These are phyloP conservation scores for Carpinus viminea DNA, from an alignment of 306 rosid genomes.

Conservation along the genomic window DNA sequence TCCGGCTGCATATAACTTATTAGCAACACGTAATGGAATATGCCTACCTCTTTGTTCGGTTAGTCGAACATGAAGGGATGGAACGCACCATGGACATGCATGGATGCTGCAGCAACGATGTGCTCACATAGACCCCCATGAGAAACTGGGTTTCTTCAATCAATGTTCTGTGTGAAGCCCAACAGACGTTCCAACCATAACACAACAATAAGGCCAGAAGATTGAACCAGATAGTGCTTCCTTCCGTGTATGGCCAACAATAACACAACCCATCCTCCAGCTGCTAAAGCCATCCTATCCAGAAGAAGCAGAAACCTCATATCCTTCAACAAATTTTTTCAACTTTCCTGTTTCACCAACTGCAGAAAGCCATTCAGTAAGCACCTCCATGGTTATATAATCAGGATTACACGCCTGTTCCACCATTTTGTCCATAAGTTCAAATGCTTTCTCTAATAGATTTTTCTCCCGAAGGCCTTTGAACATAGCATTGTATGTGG, in stretches of 20 bases:
- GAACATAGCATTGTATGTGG: constrained; percentile 66
- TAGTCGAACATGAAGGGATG: not conserved
- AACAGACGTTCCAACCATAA: not conserved
- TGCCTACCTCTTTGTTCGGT: not conserved
- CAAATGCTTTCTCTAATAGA: constrained; percentile 52
- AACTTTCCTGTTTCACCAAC: constrained; percentile 52
- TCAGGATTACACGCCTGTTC: constrained; percentile 67
- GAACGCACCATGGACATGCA: not conserved
- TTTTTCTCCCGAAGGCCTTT: constrained; percentile 51
- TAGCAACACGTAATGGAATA: not conserved
- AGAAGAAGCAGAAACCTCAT: constrained; percentile 35
- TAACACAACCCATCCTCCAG: not conserved
- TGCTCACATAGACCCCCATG: not conserved
- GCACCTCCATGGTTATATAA: constrained; percentile 69
- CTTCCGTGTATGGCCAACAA: not conserved
- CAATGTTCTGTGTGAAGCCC: not conserved
- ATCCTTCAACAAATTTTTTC: constrained; percentile 46
- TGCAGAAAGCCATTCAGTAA: constrained; percentile 71
- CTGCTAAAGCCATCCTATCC: constrained; percentile 13
- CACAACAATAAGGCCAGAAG: not conserved
- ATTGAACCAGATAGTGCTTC: not conserved
- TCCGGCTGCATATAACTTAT: not conserved
- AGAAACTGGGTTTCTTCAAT: not conserved
- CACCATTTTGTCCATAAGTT: constrained; percentile 66
- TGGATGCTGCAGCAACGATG: not conserved